Evolutionary conservation across 2,329 filamentous ascomycete genomes (phyloP), one percentile per base, ranked within the genome.

Genomic region (Trichoderma semiorbis): DNA sequence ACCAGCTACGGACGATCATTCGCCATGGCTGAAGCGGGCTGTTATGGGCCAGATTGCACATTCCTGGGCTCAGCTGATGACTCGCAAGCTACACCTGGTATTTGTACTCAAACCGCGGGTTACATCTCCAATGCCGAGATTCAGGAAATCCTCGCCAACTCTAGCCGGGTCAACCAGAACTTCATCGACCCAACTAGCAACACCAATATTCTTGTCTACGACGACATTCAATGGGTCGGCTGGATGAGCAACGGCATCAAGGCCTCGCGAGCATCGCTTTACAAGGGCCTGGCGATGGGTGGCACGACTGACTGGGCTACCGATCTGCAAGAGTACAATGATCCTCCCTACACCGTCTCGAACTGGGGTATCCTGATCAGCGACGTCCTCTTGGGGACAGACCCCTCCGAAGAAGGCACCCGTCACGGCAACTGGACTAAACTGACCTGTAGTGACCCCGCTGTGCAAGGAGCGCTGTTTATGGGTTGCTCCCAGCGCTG

Each of bases 111-210:
- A 2, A 78, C 75, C 0, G 72, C 70, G 1, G 79, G 80, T 1
- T 80, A 80, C 47, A 76, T 81, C n/a, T 67, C 77, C 21, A 75
- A 79, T 57, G 76, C 74, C 14, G 80, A 81, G 71, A 79, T 81
- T 21, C 28, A 75, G 6, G 61, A 57, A 24, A 74, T 78, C 36
- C 53, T 73, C 16, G 36, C 39, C 28, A 69, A 72, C 55, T 50
- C 57, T 14, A 58, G 50, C 26, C 62, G 68, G 24, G 69, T 74
- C 34, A 70, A 72, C 66, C n/a, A 71, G 26, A 53, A 28, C 55
- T 73, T 71, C 58, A 24, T 72, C 32, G 72, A 74, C 39, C 34
- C 14, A 72, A 67, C 36, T 72, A 77, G 62, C 39, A 36, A 72
- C 30, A 72, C 63, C 64, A 69, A 73, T 53, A 71, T 76, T n/a